Base-by-base conservation (phyloP, 441 rosid species). In the Adansonia rubrostipa region DNA sequence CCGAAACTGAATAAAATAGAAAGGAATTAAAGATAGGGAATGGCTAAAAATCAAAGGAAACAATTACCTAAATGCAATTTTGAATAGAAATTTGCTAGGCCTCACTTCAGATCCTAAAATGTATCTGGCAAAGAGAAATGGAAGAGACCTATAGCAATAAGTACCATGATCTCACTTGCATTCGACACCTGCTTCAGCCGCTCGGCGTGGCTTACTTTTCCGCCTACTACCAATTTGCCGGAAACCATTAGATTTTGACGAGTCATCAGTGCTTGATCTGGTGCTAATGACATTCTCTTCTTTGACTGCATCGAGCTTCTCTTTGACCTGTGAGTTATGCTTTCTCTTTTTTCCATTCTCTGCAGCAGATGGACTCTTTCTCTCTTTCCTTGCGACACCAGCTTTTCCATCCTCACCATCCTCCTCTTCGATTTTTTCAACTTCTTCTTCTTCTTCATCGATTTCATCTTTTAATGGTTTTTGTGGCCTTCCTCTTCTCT, bases 121-220 rank as follows among this genome's bases (percentile, higher is more conserved):
- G 66, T 76, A 64, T 72, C 72, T 10, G 58, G 65, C 62, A 79
- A 79, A 7, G 75, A 17, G 54, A 45, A 78, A 82, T 28, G 79
- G 71, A 62, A 54, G 74, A 75, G 77, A 82, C 82, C 84, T 54
- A 20, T 36, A 9, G 10, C 70, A 70, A 68, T 64, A 77, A 67
- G 79, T 70, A 20, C 40, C 60, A 68, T 5, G 57, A 28, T 61
- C 81, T 87, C 82, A 91, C 81, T 86, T 90, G 93, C 98, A 96
- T 76, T 93, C 97, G 60, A 96, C 96, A 67, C 89, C 96, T 62
- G 94, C 97, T 87, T 93, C 98, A 19, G 99, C 99, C 65, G 99
- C 99, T 71, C 99, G 79, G 50, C 94, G 92, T 78, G 99, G 99
- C 85, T 92, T 96, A 84, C 75, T 93, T 87, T 96, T 96, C 81